Evolutionary conservation across 1,284 basidiomycete species (phyloP).

Genomic region (Trichosporon ovoides): DNA sequence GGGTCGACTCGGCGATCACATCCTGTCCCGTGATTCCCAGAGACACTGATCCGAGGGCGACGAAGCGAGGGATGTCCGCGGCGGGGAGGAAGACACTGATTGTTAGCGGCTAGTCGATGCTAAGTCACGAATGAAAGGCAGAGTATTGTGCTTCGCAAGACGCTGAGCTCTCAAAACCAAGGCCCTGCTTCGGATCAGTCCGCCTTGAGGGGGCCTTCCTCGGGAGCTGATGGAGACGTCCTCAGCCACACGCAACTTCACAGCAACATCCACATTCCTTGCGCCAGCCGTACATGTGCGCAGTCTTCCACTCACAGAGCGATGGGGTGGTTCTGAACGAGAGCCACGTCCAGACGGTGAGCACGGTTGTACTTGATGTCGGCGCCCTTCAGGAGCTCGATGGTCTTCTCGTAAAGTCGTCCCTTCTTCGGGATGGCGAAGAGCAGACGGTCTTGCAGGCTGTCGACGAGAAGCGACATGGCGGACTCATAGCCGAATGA

Average conservation of each 20-base stretch:
- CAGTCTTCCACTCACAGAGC: conserved; percentile 77
- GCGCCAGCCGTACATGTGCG: too few relatives aligned
- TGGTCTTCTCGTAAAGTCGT: conserved; percentile 85
- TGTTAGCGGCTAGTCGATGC: neutral
- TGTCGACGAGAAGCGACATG: conserved; percentile 54
- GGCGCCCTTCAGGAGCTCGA: conserved; percentile 79
- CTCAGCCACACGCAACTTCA: too few relatives aligned
- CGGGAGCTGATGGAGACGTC: too few relatives aligned
- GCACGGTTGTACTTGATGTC: conserved; percentile 93
- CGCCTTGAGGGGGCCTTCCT: too few relatives aligned
- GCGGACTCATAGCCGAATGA: conserved; percentile 45
- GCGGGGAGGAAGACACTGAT: conserved; percentile 94
- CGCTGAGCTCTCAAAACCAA: too few relatives aligned
- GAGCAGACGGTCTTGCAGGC: conserved; percentile 66
- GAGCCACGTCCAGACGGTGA: conserved; percentile 82
- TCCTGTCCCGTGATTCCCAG: conserved; percentile 72
- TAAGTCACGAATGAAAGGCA: too few relatives aligned
- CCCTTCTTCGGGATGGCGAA: conserved; percentile 99
- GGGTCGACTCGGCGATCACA: conserved; percentile 85
- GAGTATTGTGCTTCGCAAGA: too few relatives aligned
- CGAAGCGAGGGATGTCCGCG: conserved; percentile 95
- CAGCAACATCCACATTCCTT: too few relatives aligned
- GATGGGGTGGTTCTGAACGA: conserved; percentile 87
- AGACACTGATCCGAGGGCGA: conserved; percentile 87
- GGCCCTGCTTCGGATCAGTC: too few relatives aligned